Evolutionary conservation across 805 yeast species (phyloP), one percentile per base, ranked within the genome.

Genomic region (Schwanniomyces yamadae): DNA sequence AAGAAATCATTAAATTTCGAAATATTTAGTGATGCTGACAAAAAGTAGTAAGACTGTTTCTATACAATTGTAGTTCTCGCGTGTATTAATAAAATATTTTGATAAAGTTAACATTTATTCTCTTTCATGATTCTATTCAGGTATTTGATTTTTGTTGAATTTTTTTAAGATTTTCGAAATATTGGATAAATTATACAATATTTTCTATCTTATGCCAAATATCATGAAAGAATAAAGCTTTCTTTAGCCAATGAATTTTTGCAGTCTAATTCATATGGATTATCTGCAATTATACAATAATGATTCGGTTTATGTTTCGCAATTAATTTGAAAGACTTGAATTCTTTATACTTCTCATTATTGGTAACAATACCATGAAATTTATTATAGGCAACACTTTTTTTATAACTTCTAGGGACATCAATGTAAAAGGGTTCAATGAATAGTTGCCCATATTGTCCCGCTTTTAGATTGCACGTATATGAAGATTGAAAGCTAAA

Each of bases 391-490:
- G 28, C 23, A 18, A 39, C 45, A 22, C 23, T 27, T 11, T 28
- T 33, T 15, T 41, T 18, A 3, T 12, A 19, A 17, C 29, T 18
- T 5, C 17, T 35, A 8, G 51, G 53, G n/a, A 44, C 38, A 14
- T 36, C 41, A 4, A 40, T 40, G 10, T 37, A 19, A 20, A 29
- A 37, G 4, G 51, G 47, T 23, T 37, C 36, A n/a, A 50, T 40
- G 26, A 40, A 41, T 12, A 50, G 6, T 24, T 48, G 49, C 1
- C 48, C 54, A 31, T 34, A 36, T 24, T 42, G 37, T 6, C 53
- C 53, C 13, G 34, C 26, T 7, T 26, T 43, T n/a, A 41, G 36
- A 19, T 33, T 27, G 33, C 56, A 51, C 15, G 38, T 36, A n/a
- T 34, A 39, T 12, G 39, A 13, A 3, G 41, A 39, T 3, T 36